Evolutionary conservation across 2,329 filamentous ascomycete species (phyloP).

Genomic region (Hypoxylon sp.): DNA sequence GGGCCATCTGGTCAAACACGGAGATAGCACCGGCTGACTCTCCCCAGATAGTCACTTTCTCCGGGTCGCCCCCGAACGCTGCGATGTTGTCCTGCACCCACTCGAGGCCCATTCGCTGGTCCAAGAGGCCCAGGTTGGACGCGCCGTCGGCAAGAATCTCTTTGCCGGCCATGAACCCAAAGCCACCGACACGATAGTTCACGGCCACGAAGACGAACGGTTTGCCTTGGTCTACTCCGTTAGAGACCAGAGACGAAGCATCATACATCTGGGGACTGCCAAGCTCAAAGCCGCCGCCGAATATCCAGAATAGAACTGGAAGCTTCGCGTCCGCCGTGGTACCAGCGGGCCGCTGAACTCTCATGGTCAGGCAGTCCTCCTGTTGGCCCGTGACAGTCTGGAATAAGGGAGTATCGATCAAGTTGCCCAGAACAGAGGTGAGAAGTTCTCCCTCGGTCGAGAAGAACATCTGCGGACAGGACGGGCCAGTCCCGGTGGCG

Average conservation of each 20-base stretch:
- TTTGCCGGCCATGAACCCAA: slow-evolving; percentile 75
- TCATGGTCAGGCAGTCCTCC: slow-evolving; percentile 72
- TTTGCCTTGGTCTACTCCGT: slow-evolving; percentile 58
- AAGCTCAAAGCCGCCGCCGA: slow-evolving; percentile 70
- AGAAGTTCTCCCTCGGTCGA: slow-evolving; percentile 52
- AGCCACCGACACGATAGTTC: slow-evolving; percentile 79
- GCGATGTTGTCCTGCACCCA: slow-evolving; percentile 82
- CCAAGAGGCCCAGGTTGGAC: slow-evolving; percentile 74
- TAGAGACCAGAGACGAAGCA: slow-evolving; percentile 54
- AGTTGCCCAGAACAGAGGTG: slow-evolving; percentile 53
- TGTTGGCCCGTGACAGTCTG: slow-evolving; percentile 60
- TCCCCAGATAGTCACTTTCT: slow-evolving; percentile 82
- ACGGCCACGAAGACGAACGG: slow-evolving; percentile 78
- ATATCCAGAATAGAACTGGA: slow-evolving; percentile 76
- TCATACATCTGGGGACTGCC: slow-evolving; percentile 59
- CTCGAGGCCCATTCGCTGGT: slow-evolving; percentile 75
- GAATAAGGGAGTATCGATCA: slow-evolving; percentile 65
- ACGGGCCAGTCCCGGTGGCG: slow-evolving; percentile 63
- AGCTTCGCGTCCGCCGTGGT: slow-evolving; percentile 63
- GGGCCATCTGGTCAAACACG: slow-evolving; percentile 76
- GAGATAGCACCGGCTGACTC: slow-evolving; percentile 77
- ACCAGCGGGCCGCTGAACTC: slow-evolving; percentile 65
- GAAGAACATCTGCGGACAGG: slow-evolving; percentile 77
- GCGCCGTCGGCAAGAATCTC: slow-evolving; percentile 73
- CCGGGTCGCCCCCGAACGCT: slow-evolving; percentile 79